Evolutionary conservation across 2,329 filamentous ascomycete genomes (phyloP).

Genomic region (Harringtonia aguacate): DNA sequence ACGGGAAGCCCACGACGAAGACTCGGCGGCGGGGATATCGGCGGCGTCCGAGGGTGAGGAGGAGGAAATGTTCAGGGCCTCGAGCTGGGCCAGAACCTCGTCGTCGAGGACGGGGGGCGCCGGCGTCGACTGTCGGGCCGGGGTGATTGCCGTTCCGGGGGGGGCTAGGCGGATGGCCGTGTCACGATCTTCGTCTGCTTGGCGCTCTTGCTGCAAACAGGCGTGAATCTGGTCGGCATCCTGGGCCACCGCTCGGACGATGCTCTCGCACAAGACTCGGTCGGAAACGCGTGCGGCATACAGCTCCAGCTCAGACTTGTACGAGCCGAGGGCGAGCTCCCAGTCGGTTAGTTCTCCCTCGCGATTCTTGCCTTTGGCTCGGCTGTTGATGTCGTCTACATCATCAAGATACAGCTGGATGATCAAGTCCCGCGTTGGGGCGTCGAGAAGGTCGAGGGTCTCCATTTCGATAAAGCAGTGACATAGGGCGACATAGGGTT

Average conservation of each 20-base stretch:
- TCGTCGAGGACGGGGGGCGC: background rate
- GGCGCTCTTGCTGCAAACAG: slow-evolving; percentile 6
- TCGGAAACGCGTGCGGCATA: slow-evolving; percentile 3
- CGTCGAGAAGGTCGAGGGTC: too few species aligned
- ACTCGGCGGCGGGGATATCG: too few species aligned
- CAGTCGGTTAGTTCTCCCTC: slow-evolving; percentile 8
- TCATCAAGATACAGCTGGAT: slow-evolving; percentile 13
- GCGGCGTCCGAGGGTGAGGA: too few species aligned
- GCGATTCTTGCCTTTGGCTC: slow-evolving; percentile 12
- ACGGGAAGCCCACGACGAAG: too few species aligned
- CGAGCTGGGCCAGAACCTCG: background rate
- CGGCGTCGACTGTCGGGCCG: background rate
- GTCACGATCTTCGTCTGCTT: slow-evolving; percentile 6
- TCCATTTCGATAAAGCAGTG: too few species aligned
- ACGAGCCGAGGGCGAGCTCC: slow-evolving; percentile 7
- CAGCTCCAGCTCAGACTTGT: slow-evolving; percentile 7
- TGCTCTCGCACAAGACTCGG: slow-evolving; percentile 11
- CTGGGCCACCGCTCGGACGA: slow-evolving; percentile 9
- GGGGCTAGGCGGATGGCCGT: slow-evolving; percentile 4
- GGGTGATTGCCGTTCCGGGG: too few species aligned
- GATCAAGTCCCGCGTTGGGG: background rate
- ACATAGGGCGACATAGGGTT: too few species aligned
- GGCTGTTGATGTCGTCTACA: slow-evolving; percentile 3
- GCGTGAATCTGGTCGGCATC: slow-evolving; percentile 8
- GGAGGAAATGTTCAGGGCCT: too few species aligned